A percentile compares a stretch with the other conserved stretches of the same genome.
Evolutionary conservation across 2,329 filamentous ascomycete species (phyloP).

Genomic region (Aspergillus japonicus): DNA sequence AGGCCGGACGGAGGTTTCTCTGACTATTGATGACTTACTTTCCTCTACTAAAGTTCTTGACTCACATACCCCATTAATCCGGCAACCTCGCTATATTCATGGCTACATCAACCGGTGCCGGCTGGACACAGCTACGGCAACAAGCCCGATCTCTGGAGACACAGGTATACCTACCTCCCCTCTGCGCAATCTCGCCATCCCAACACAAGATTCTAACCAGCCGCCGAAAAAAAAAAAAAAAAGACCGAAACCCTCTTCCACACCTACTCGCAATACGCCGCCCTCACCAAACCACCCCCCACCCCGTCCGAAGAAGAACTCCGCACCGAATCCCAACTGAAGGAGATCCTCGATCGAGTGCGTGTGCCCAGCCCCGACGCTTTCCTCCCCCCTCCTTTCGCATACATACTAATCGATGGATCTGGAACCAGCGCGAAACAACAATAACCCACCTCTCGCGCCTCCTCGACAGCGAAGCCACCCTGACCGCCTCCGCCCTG

Average conservation of each 20-base stretch:
- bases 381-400: neutral
- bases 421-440: slow-evolving; percentile 65
- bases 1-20: neutral
- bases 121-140: slow-evolving; percentile 93
- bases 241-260: slow-evolving; percentile 74
- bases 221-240: slow-evolving; percentile 52
- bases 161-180: slow-evolving; percentile 63
- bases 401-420: slow-evolving; percentile 5
- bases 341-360: slow-evolving; percentile 69
- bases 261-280: slow-evolving; percentile 86
- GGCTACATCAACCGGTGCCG: slow-evolving; percentile 58
- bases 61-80: neutral
- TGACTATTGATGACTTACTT: too few relatives aligned
- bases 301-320: slow-evolving; percentile 85
- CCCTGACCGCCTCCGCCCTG: slow-evolving; percentile 82
- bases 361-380: neutral
- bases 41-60: neutral
- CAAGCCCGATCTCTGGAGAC: slow-evolving; percentile 86
- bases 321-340: slow-evolving; percentile 74
- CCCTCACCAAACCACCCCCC: slow-evolving; percentile 71
- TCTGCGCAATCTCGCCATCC: neutral
- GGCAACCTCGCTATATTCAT: slow-evolving; percentile 35
- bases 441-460: slow-evolving; percentile 80
- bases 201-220: neutral
- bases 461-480: slow-evolving; percentile 87